Evolutionary conservation across 2,329 filamentous ascomycete species (phyloP), one percentile per base, ranked within the genome.

Genomic region (Trichoderma citrinoviride): DNA sequence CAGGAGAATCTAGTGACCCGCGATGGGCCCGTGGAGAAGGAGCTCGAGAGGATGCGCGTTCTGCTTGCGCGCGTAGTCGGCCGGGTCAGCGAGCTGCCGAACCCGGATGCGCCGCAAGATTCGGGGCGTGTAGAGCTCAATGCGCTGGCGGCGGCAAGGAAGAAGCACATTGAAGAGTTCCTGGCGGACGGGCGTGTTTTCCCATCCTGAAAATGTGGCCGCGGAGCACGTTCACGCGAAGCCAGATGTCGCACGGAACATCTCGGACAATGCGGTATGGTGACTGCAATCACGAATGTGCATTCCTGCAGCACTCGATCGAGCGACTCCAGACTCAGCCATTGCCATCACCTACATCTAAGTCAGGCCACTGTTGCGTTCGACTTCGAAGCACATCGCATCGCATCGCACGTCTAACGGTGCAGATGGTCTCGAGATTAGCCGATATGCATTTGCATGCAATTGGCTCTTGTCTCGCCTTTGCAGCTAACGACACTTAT

Each of bases 1-100:
- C 90, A 92, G 73, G 83, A 85, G 65, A 91, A 91, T 72, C 74
- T 92, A 3, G 81, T 90, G 1, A 88, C 86, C 57, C 83, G 84
- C 37, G 84, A 89, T 71, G 86, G 87, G 1, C 83, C 87, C 54
- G 74, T 92, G 10, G 88, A 89, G 72, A 79, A 78, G 61, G 89
- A 92, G 75, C 77, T 92, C 62, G 84, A 87, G 73, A 83, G 82
- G 67, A 90, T 89, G 83, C 83, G 87, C 40, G 79, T 87, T 68
- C 75, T 92, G 67, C 79, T 89, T 62, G 82, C 83, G 1, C 80
- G 87, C 27, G 86, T 90, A 0, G 81, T 82, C 5, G 84, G 82
- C 2, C 80, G 84, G 21, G 78, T 89, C 1, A 78, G 75, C 14
- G 72, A 73, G 64, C 65, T 83, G 17, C 73, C 76, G 7, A 71